Evolutionary conservation across 2,329 filamentous ascomycete genomes (phyloP), one percentile per base, ranked within the genome.

Genomic region (Elsinoe ampelina): DNA sequence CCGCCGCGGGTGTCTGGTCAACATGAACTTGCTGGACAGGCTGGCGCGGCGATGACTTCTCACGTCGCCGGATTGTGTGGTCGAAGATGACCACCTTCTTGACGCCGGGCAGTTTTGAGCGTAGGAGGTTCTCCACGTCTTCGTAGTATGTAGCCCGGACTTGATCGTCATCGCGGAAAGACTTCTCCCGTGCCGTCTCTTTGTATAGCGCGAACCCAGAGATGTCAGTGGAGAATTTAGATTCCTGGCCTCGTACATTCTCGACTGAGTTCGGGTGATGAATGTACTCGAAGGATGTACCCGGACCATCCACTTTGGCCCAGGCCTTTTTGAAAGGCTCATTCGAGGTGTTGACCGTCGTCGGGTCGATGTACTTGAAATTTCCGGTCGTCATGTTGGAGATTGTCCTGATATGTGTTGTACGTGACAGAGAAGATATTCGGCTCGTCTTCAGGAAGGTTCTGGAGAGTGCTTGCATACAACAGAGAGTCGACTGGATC

Each of bases 1-100:
- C 82, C 0, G 85, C 84, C 0, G 64, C 69, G 0, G 83, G 80
- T 0, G 85, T 87, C 70, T 88, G 85, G 64, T 89, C 85, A 12
- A 88, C 83, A 60, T 88, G 85, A 0, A 87, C 82, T 62, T 82
- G 80, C 66, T 85, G 81, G 0, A 88, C 84, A 0, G 85, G 85
- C 60, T 81, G 79, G 5, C 85, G 76, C 0, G 82, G 75, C 0
- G 82, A 73, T 1, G 72, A 67, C n/a, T 79, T 77, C 1, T 73
- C 68, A 17, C 78, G 72, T 5, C 79, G 72, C 1, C 85, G 78
- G 62, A 88, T 84, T 0, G 85, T 87, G 67, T 88, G 85, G 68
- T 88, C 85, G 66, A 88, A 88, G 58, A 87, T 84, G 58, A 82
- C 76, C 10, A 88, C 77, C 59, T 81, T 81, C 55, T 78, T 79